Percentiles rank a stretch among this genome's conserved stretches.
Conservation (phyloP, 2,329 filamentous ascomycete species). For the Fusarium sp. region DNA sequence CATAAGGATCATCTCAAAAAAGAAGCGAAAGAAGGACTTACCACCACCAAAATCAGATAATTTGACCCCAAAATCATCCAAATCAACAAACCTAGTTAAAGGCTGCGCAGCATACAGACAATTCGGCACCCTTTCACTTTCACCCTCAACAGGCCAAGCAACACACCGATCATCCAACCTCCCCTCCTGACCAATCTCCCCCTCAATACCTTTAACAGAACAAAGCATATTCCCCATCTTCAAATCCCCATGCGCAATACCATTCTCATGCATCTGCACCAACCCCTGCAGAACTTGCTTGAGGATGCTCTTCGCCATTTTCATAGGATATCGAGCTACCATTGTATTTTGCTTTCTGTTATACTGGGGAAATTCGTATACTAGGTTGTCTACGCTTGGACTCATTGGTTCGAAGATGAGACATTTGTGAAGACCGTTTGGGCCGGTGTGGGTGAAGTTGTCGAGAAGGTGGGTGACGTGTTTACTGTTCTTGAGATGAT, state of each 20-base stretch:
- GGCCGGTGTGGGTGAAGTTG: background rate
- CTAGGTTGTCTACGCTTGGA: background rate
- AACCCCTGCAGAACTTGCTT: background rate
- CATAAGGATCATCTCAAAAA: rapidly evolving
- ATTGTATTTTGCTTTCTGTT: background rate
- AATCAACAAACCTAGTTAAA: background rate
- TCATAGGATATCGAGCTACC: background rate
- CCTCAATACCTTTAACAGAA: rapidly evolving
- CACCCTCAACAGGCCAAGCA: background rate
- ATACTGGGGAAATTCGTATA: background rate
- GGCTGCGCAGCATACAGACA: background rate
- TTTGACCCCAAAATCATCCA: rapidly evolving
- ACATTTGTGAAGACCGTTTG: background rate
- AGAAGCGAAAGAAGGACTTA: background rate
- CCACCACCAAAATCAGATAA: background rate
- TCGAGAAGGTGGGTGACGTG: background rate
- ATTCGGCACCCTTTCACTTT: rapidly evolving
- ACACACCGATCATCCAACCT: background rate
- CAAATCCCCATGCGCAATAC: background rate
- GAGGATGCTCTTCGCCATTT: rapidly evolving
- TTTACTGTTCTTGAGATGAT: background rate
- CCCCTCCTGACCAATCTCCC: background rate
- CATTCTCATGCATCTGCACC: background rate
- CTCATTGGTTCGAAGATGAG: background rate
- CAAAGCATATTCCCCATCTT: background rate